Percentiles rank a stretch among this genome's conserved stretches.
Evolutionary conservation across 2,329 filamentous ascomycete genomes (phyloP).

Genomic region (Xenosphaeropsis pyriputrescens): DNA sequence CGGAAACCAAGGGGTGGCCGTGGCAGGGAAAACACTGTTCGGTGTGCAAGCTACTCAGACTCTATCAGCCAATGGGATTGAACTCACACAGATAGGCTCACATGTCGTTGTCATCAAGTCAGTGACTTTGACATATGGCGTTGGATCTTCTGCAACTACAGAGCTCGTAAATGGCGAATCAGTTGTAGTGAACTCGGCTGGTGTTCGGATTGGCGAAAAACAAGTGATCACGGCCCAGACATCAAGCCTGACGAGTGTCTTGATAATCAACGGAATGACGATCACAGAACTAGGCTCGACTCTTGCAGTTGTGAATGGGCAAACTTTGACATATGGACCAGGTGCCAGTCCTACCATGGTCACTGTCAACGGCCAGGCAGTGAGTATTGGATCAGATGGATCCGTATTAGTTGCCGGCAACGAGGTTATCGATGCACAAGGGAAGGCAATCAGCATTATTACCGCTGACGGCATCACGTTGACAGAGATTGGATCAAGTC

Average conservation of each 20-base stretch:
- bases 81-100: neutral
- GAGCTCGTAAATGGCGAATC: no score
- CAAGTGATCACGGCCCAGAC: no score
- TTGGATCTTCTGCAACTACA: no score
- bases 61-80: neutral
- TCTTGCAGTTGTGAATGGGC: slow-evolving; percentile 7
- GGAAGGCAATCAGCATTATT: neutral
- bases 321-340: slow-evolving; percentile 9
- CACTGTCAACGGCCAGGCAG: slow-evolving; percentile 8
- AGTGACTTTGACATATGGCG: neutral
- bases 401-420: slow-evolving; percentile 4
- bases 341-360: slow-evolving; percentile 9
- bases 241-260: neutral
- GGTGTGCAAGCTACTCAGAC: no score
- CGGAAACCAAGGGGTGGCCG: no score
- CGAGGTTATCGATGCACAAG: no score
- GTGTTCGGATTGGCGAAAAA: no score
- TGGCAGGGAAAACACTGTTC: no score
- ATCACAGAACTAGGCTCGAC: slow-evolving; percentile 5
- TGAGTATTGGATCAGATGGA: slow-evolving; percentile 10
- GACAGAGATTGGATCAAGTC: slow-evolving; percentile 8
- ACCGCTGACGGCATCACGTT: slow-evolving; percentile 12
- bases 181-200: no score
- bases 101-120: neutral
- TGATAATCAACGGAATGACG: slow-evolving; percentile 7